These are phyloP conservation scores for Phytophthora capsici DNA, from an alignment of 352 stramenopile genomes.

Conservation along the genomic window DNA sequence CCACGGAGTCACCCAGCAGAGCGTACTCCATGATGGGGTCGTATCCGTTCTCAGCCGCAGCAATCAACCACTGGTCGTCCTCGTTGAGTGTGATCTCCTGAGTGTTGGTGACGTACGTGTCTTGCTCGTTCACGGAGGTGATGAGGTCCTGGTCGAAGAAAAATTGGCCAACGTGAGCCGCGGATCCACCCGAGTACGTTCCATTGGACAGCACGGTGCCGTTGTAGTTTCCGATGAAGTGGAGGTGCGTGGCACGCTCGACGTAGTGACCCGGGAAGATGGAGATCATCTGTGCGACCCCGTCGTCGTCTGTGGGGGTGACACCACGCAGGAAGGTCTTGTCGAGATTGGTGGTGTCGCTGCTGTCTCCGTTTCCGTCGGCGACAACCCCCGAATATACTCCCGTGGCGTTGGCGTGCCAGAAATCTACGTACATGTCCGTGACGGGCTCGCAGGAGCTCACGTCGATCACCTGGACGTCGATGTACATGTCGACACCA, in stretches of 20 bases:
- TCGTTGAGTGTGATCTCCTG: slow-evolving; percentile 31
- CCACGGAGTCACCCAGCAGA: slow-evolving; percentile 1
- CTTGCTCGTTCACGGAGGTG: slow-evolving; percentile 30
- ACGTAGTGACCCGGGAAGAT: slow-evolving; percentile 36
- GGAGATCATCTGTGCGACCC: slow-evolving; percentile 27
- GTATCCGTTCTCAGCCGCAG: slow-evolving; percentile 20
- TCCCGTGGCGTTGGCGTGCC: slow-evolving; percentile 38
- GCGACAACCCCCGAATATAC: slow-evolving; percentile 36
- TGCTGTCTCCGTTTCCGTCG: slow-evolving; percentile 37
- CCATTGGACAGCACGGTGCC: slow-evolving; percentile 22
- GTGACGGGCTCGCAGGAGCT: slow-evolving; percentile 30
- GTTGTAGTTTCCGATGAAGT: slow-evolving; percentile 35
- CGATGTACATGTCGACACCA: slow-evolving; percentile 33
- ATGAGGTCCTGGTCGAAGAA: slow-evolving; percentile 42
- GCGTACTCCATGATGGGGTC: slow-evolving; percentile 28
- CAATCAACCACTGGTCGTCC: slow-evolving; percentile 28
- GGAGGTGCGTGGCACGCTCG: slow-evolving; percentile 35
- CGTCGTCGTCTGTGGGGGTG: slow-evolving; percentile 27
- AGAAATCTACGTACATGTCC: slow-evolving; percentile 38
- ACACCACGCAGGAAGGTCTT: slow-evolving; percentile 33
- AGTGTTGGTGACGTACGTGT: slow-evolving; percentile 36
- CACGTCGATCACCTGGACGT: slow-evolving; percentile 37
- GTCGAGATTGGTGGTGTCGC: slow-evolving; percentile 34
- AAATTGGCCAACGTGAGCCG: slow-evolving; percentile 32
- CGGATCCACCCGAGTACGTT: slow-evolving; percentile 23